Percentiles rank a stretch among this genome's conserved stretches.
These are phyloP conservation scores for Psophocarpus tetragonolobus DNA, from an alignment of 306 rosid species.

Conservation along the genomic window DNA sequence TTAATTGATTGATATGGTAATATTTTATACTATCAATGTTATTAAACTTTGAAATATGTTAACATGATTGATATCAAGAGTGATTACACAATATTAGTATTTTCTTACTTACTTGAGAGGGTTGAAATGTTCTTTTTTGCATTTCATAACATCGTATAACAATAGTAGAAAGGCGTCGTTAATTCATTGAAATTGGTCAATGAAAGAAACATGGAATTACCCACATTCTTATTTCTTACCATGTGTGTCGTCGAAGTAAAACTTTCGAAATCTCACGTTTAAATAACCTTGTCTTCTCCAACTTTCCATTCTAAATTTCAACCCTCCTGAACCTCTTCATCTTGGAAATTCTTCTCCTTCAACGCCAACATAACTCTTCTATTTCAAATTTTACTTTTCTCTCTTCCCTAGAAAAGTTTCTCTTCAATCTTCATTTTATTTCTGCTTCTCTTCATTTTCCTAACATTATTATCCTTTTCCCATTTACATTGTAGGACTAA, in stretches of 20 bases:
- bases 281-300: slow-evolving; percentile 9
- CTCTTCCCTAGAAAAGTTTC: background rate
- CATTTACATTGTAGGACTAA: background rate
- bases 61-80: background rate
- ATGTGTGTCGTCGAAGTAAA: background rate
- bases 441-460: background rate
- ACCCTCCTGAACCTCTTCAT: background rate
- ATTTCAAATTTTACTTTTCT: background rate
- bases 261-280: slow-evolving; percentile 12
- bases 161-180: background rate
- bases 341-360: background rate
- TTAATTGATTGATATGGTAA: too few relatives aligned
- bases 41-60: too few relatives aligned
- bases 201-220: background rate
- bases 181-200: background rate
- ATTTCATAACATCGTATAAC: background rate
- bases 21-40: too few relatives aligned
- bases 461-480: background rate
- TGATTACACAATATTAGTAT: background rate
- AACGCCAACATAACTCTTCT: background rate
- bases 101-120: background rate
- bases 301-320: background rate
- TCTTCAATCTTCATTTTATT: slow-evolving; percentile 1
- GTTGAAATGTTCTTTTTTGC: background rate
- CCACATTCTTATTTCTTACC: background rate